phyloP scores from a whole-genome alignment of 2,329 filamentous ascomycete species.

The Diaporthe vaccinii region DNA sequence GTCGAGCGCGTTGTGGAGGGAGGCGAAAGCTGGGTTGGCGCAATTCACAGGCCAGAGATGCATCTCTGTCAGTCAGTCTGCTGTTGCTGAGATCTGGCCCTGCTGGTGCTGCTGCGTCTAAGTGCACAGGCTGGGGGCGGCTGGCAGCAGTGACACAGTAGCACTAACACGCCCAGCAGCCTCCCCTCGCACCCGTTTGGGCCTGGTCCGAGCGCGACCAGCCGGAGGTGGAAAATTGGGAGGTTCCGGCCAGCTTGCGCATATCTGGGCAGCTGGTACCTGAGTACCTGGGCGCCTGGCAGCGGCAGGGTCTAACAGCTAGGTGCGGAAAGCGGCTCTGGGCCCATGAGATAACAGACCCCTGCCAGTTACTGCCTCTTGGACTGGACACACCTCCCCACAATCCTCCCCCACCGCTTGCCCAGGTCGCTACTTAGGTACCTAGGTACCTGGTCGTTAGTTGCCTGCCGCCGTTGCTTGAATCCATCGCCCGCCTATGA shows the following conservation, averaged over 20 bases:
- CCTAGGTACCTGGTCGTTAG: background rate
- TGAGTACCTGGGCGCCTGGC: background rate
- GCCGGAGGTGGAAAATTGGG: slow-evolving; percentile 38
- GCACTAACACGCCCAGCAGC: slow-evolving; percentile 35
- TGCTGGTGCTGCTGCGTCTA: slow-evolving; percentile 15
- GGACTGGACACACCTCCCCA: no score
- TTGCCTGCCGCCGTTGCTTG: background rate
- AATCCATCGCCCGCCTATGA: slow-evolving; percentile 8
- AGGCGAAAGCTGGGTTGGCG: slow-evolving; percentile 20
- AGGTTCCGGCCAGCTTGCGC: slow-evolving; percentile 24
- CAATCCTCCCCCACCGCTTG: background rate
- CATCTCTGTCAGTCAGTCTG: slow-evolving; percentile 2
- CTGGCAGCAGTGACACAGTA: slow-evolving; percentile 38
- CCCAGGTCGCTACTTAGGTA: background rate
- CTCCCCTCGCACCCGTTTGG: background rate
- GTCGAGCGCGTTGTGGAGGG: slow-evolving; percentile 17
- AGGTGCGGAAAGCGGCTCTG: background rate
- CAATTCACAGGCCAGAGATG: slow-evolving; percentile 32
- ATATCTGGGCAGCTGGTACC: no score
- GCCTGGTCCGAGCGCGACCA: background rate
- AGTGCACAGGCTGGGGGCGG: slow-evolving; percentile 14
- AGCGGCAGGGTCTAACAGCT: no score
- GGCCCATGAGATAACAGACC: background rate
- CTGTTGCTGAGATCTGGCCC: slow-evolving; percentile 41
- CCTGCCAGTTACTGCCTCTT: background rate